Evolutionary conservation across 768 basidiomycete genomes (phyloP), one percentile per base, ranked within the genome.

Genomic region (Macrocybe gigantea): DNA sequence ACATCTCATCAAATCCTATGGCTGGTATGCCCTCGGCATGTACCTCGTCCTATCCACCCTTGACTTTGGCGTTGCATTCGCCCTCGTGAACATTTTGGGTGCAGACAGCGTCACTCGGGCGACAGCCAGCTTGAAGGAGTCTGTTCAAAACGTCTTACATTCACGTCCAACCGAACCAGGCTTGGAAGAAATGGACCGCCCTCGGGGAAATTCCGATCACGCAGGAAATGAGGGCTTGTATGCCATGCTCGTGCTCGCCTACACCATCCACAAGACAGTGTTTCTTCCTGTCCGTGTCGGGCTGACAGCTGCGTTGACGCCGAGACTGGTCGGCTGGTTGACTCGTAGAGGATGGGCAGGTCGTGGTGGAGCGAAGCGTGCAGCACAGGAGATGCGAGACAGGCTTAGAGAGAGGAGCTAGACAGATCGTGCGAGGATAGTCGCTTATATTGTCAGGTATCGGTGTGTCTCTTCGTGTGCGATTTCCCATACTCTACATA

Each of bases 21-120:
- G 95, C 31, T 93, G 90, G 89, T 95, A 94, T 61, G 93, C 96
- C 13, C 75, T 98, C 30, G 93, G 88, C 32, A 83, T 98, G 22
- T 99, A 99, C 71, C 38, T 85, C 52, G 60, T 84, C 43, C 62
- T 98, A 47, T 78, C 79, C 37, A 70, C 73, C 6, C 60, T 93
- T 61, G 96, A 99, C 64, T 93, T 98, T 62, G 69, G 79, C 33
- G 73, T 96, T 57, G 82, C 88, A 0, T 96, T 96, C 61, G 77
- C 82, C 41, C 82, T 82, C 44, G 82, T 99, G 60, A 86, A 90
- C 56, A 71, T 92, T 38, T 71, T 96, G 33, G 96, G 96, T 39
- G 92, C 93, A 1, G 93, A 97, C 41, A 83, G 90, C 53, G 93
- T 98, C 38, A 78, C 85, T 9, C 77, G 75, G 10, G 65, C 81